These are phyloP conservation scores for Thelonectria discophora DNA, from an alignment of 2,329 filamentous ascomycete species.

Conservation along the genomic window DNA sequence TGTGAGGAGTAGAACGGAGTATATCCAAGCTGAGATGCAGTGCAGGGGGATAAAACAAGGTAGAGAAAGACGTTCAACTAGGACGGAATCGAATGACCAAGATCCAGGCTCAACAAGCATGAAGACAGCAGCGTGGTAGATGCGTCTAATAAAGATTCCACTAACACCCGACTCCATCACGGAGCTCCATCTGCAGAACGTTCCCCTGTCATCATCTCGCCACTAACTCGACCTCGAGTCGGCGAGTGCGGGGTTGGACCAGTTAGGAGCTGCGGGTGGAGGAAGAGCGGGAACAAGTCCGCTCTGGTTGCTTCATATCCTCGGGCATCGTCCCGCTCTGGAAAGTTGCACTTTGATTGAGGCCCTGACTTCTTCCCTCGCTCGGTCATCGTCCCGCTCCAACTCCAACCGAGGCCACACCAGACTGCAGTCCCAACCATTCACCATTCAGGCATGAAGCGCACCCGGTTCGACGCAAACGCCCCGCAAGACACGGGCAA, in stretches of 20 bases:
- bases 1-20: too few species aligned
- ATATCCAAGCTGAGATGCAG: too few species aligned
- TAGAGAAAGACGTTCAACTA: too few species aligned
- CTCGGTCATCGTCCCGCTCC: not conserved
- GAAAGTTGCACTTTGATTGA: not conserved
- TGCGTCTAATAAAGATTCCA: not conserved
- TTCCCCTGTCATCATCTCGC: not conserved
- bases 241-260: not conserved
- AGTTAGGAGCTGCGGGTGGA: not conserved
- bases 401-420: too few species aligned
- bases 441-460: slow-evolving; percentile 18
- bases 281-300: not conserved
- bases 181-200: not conserved
- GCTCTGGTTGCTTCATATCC: not conserved
- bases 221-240: not conserved
- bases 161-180: too few species aligned
- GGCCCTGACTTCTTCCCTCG: not conserved
- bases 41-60: too few species aligned
- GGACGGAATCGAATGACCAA: too few species aligned
- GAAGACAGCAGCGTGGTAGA: not conserved
- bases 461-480: slow-evolving; percentile 12
- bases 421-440: not conserved
- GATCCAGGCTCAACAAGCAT: not conserved
- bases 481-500: not conserved
- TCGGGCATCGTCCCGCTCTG: not conserved